phyloP scores from a whole-genome alignment of 352 stramenopile genomes.

The Phytophthora niederhauseri region DNA sequence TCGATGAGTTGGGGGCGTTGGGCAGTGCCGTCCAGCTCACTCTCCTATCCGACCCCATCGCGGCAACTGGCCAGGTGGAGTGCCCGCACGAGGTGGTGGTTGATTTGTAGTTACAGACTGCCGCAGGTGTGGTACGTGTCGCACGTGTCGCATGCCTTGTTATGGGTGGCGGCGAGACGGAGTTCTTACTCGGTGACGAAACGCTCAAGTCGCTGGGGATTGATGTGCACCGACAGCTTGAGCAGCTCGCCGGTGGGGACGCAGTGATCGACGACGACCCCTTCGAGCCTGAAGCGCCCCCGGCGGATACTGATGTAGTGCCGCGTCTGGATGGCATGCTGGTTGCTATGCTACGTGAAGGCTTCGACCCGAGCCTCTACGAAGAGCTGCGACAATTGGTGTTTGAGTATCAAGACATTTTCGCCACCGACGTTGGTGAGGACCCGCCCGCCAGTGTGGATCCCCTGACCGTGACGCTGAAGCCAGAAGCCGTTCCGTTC shows the following conservation, averaged over 20 bases:
- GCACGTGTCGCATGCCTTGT: constrained; percentile 13
- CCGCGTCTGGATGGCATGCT: not conserved
- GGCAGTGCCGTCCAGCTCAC: constrained; percentile 2
- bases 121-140: constrained; percentile 4
- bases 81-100: constrained; percentile 6
- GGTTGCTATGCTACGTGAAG: not conserved
- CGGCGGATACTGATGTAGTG: not conserved
- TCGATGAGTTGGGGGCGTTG: constrained; percentile 2
- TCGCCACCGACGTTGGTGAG: too few species aligned
- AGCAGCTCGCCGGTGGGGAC: constrained; percentile 3
- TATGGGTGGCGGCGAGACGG: constrained; percentile 6
- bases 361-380: too few species aligned
- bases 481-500: not conserved
- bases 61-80: not conserved
- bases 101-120: constrained; percentile 10
- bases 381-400: too few species aligned
- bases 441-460: too few species aligned
- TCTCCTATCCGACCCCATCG: not conserved
- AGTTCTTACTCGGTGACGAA: not conserved
- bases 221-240: constrained; percentile 1
- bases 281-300: not conserved
- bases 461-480: constrained; percentile 2
- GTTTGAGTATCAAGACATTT: too few species aligned
- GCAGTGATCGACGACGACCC: not conserved
- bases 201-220: constrained; percentile 9